A percentile compares a stretch with the other conserved stretches of the same genome.
Evolutionary conservation across 495 filamentous ascomycete genomes (phyloP).

Genomic region (Umbilicaria muhlenbergii): DNA sequence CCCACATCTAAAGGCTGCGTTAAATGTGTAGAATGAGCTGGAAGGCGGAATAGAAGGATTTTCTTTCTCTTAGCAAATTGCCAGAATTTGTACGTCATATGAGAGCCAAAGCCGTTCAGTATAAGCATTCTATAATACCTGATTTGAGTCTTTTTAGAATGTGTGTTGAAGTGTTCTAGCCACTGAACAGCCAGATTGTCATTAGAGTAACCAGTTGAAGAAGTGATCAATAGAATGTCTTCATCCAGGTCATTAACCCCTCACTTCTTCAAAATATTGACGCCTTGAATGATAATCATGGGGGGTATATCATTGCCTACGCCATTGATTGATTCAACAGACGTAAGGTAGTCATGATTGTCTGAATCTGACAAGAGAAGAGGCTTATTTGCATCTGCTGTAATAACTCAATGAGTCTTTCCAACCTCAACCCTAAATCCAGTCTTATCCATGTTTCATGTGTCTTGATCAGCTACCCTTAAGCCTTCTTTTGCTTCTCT

Average conservation of each 20-base stretch:
- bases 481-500: background rate
- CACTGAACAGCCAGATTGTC: background rate
- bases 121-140: too few species aligned
- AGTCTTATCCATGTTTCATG: background rate
- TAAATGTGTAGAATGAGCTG: too few species aligned
- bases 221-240: background rate
- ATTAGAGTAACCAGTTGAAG: constrained; percentile 5
- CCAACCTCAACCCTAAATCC: background rate
- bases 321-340: constrained; percentile 2
- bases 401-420: background rate
- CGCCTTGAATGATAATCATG: constrained; percentile 1
- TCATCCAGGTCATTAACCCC: background rate
- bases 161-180: constrained; percentile 5
- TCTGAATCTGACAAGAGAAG: background rate
- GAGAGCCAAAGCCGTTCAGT: too few species aligned
- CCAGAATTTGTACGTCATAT: too few species aligned
- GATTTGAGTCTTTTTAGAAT: too few species aligned
- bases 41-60: too few species aligned
- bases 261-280: background rate
- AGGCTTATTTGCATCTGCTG: background rate
- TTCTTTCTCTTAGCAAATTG: too few species aligned
- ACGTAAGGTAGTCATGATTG: constrained; percentile 4
- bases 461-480: background rate
- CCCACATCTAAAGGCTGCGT: too few species aligned
- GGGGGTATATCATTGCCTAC: background rate